Base-by-base conservation (phyloP, 108 stramenopile genomes). In the Tribonema minus region DNA sequence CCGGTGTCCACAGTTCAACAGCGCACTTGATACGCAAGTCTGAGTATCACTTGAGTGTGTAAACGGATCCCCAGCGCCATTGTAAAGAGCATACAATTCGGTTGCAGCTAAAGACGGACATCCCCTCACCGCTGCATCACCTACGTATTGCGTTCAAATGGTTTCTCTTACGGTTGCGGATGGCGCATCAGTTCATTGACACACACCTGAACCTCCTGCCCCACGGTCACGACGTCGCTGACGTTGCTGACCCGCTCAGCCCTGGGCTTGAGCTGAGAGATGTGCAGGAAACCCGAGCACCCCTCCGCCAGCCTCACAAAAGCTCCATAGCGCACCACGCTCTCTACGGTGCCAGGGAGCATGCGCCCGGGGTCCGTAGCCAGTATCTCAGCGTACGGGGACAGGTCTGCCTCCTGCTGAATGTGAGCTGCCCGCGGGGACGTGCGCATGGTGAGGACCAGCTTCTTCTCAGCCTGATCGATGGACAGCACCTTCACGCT, bases 401-500 rank as follows among this genome's bases (percentile, higher is more conserved):
- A 23, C 25, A 79, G 32, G 34, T 79, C 68, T 54, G 46, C 46
- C 0, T 60, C 68, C 77, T 79, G 77, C 67, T 59, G 34, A n/a
- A 31, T 25, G 23, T 26, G 34, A 2, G 79, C 37, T 0, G 69
- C 30, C 36, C 79, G 79, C 20, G 69, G 70, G 30, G 64, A 59
- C 70, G 61, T 59, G 62, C 79, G 68, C 79, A 80, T 80, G 41
- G 79, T 70, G 29, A 80, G 79, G 34, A 80, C 79, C 38, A 80
- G 70, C 70, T 80, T 80, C 41, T 61, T 54, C 29, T 37, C 70
- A 33, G 68, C 79, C 23, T 28, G 28, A 67, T 95, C 93, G 58
- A 95, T 86, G 27, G 85, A 85, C 37, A 92, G 82, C 66, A 96
- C 91, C 66, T 92, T 91, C 46, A 93, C 96, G 6, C 68, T 40